Evolutionary conservation across 306 rosid species (phyloP), one percentile per base, ranked within the genome.

Genomic region (Cucurbita pepo): DNA sequence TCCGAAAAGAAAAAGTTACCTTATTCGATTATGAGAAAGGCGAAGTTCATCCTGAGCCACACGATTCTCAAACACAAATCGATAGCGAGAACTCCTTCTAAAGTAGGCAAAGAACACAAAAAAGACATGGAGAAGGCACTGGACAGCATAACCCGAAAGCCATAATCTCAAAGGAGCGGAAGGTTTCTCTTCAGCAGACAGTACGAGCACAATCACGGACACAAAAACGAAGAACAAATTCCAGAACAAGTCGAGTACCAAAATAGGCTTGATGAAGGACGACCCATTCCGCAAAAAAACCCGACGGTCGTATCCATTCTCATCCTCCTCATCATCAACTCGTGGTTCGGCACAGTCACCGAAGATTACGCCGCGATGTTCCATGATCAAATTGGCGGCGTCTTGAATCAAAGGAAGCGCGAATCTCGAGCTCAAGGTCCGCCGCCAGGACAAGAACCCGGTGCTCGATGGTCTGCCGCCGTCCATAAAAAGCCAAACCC

Each of bases 201-300:
- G 81, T 4, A 86, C 59, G 18, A 90, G 89, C 4, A 90, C 96
- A 36, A 73, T 81, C 60, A 85, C 77, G 74, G 94, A 78, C 38
- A 83, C 83, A 11, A 79, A 56, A 3, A 88, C 88, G 78, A 90
- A 90, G 37, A 88, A 82, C 19, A 90, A 74, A 82, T 88, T 88
- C 94, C 96, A 90, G 1, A 85, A 83, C 60, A 87, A 73, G 84
- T 90, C 96, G 21, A 88, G 79, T 21, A 90, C 81, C 69, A 88
- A 48, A 18, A 88, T 70, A 5, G 96, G 83, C 79, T 80, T 85
- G 45, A 86, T 81, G 58, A 80, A 86, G 15, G 65, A 45, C 18
- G 67, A 71, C 37, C 60, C 67, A 34, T 55, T 74, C 30, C 65
- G 57, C 53, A 71, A 44, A 4, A 48, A 0, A 0, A 72, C 76